These are phyloP conservation scores for Panaeolus papilionaceus DNA, from an alignment of 768 basidiomycete genomes.

Conservation along the genomic window DNA sequence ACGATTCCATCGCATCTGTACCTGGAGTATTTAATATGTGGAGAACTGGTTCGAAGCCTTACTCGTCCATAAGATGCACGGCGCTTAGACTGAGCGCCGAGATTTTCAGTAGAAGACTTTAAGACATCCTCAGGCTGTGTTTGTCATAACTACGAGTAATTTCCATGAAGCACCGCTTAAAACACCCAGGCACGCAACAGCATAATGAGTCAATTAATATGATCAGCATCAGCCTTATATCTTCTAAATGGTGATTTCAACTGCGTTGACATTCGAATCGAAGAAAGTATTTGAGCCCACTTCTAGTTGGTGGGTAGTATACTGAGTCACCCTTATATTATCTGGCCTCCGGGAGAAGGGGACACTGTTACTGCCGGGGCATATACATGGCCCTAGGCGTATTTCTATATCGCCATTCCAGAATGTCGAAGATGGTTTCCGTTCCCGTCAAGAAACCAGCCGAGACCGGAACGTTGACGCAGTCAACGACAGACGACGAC, in stretches of 20 bases:
- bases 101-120: neutral
- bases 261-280: neutral
- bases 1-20: neutral
- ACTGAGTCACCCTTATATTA: neutral
- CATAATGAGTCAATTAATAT: neutral
- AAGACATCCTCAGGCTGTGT: neutral
- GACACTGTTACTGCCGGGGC: neutral
- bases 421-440: neutral
- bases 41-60: neutral
- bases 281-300: neutral
- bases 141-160: neutral
- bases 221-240: neutral
- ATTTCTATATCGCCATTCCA: conserved; percentile 11
- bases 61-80: neutral
- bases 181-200: neutral
- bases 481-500: neutral
- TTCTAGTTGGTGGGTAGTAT: neutral
- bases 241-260: neutral
- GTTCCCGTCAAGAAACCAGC: conserved; percentile 8
- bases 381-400: neutral
- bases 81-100: conserved; percentile 11
- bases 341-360: neutral
- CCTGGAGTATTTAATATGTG: neutral
- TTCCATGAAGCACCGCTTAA: neutral
- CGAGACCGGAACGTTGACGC: neutral